Evolutionary conservation across 1,284 basidiomycete species (phyloP).

Genomic region (Inonotus hispidus): DNA sequence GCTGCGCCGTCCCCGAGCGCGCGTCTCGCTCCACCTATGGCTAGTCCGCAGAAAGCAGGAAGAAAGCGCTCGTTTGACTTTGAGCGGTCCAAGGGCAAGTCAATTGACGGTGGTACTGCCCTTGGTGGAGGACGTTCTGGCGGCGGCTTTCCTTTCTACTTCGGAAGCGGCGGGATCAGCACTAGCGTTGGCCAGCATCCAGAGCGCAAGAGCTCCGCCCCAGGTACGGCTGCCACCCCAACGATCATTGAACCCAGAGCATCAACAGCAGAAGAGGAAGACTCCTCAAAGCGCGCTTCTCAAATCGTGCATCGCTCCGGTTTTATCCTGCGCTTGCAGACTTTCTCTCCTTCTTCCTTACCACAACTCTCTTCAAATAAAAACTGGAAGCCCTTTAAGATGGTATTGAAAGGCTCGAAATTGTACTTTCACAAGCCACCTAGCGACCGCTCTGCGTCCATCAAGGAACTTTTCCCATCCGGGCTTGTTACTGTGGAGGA

Average conservation of each 20-base stretch:
- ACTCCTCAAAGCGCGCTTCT: conserved; percentile 52
- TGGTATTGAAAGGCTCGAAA: conserved; percentile 75
- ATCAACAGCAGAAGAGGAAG: not conserved
- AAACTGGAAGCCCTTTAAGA: conserved; percentile 80
- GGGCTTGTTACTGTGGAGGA: conserved; percentile 51
- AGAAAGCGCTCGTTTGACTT: conserved; percentile 18
- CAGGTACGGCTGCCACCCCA: conserved; percentile 31
- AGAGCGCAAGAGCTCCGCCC: conserved; percentile 14
- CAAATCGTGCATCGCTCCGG: conserved; percentile 71
- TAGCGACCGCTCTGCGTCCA: conserved; percentile 51
- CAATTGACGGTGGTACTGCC: conserved; percentile 15
- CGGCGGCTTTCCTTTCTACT: conserved; percentile 33
- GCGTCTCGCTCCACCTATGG: not conserved
- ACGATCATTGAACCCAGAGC: conserved; percentile 38
- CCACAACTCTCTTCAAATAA: conserved; percentile 38
- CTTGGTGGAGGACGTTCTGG: conserved; percentile 29
- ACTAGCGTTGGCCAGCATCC: conserved; percentile 3
- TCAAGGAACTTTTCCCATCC: conserved; percentile 69
- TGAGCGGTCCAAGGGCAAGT: conserved; percentile 11
- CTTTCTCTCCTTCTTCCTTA: conserved; percentile 35
- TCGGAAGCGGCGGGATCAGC: conserved; percentile 21
- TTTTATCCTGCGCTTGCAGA: conserved; percentile 66
- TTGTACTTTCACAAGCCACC: conserved; percentile 80
- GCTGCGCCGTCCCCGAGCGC: not conserved
- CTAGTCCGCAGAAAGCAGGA: conserved; percentile 7